These are phyloP conservation scores for Amylostereum chailletii DNA, from an alignment of 1,284 basidiomycete species.

Conservation along the genomic window DNA sequence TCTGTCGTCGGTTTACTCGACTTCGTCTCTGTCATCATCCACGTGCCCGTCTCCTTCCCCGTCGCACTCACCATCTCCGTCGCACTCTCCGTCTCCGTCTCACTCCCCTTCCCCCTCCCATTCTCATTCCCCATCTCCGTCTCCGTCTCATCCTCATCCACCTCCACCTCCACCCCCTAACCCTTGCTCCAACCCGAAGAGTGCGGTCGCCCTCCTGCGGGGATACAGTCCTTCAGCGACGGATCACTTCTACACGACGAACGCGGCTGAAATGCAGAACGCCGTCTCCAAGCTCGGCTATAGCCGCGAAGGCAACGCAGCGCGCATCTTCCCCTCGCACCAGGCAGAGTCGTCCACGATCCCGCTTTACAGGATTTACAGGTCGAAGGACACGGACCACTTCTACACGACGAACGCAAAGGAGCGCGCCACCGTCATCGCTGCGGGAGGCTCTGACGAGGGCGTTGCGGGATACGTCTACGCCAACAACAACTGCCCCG, in stretches of 20 bases:
- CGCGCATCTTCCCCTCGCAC: neutral
- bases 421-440: conserved; percentile 5
- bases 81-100: too few species aligned
- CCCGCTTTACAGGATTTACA: too few species aligned
- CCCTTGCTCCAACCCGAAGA: neutral
- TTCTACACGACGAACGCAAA: conserved; percentile 9
- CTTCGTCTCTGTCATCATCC: too few species aligned
- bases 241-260: conserved; percentile 12
- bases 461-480: conserved; percentile 9
- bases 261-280: conserved; percentile 2
- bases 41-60: too few species aligned
- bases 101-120: too few species aligned
- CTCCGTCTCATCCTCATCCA: too few species aligned
- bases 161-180: too few species aligned
- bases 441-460: conserved; percentile 5
- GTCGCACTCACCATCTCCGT: too few species aligned
- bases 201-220: neutral
- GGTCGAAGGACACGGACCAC: conserved; percentile 3
- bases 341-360: too few species aligned
- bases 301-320: neutral
- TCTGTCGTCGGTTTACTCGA: too few species aligned
- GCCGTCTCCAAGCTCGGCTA: neutral
- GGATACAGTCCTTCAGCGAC: neutral
- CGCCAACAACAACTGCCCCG: neutral
- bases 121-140: too few species aligned